Percentiles rank a stretch among this genome's conserved stretches.
These are phyloP conservation scores for Theobroma grandiflorum DNA, from an alignment of 441 rosid species.

Conservation along the genomic window DNA sequence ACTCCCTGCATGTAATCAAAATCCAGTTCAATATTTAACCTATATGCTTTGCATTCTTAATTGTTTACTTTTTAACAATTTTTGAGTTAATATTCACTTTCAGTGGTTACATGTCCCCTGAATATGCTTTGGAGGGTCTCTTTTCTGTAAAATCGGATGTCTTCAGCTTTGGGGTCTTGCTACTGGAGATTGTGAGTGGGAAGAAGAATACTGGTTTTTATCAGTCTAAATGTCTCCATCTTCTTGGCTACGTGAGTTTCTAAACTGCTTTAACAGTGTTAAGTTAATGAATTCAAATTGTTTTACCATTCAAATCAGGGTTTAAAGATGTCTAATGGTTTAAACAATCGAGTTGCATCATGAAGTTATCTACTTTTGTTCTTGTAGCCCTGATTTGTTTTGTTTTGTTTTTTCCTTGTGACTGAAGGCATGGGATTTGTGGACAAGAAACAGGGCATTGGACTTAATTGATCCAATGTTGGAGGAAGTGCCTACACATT, in stretches of 20 bases:
- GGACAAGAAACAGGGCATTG: constrained; percentile 16
- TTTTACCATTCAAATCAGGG: neutral
- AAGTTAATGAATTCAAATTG: too few relatives aligned
- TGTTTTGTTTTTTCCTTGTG: too few relatives aligned
- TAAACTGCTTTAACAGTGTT: neutral
- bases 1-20: too few relatives aligned
- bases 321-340: too few relatives aligned
- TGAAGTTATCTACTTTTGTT: too few relatives aligned
- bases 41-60: too few relatives aligned
- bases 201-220: neutral
- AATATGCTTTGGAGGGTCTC: neutral
- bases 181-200: neutral
- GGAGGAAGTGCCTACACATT: neutral
- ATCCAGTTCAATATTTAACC: too few relatives aligned
- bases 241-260: neutral
- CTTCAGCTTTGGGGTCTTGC: neutral
- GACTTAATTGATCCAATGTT: constrained; percentile 18
- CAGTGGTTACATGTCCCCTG: neutral
- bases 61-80: neutral
- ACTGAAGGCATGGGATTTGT: constrained; percentile 26
- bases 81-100: neutral
- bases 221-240: neutral
- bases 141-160: neutral
- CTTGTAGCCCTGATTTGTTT: too few relatives aligned
- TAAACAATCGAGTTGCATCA: too few relatives aligned